These are phyloP conservation scores for Blumeriella jaapii DNA, from an alignment of 2,329 filamentous ascomycete species.

Conservation along the genomic window DNA sequence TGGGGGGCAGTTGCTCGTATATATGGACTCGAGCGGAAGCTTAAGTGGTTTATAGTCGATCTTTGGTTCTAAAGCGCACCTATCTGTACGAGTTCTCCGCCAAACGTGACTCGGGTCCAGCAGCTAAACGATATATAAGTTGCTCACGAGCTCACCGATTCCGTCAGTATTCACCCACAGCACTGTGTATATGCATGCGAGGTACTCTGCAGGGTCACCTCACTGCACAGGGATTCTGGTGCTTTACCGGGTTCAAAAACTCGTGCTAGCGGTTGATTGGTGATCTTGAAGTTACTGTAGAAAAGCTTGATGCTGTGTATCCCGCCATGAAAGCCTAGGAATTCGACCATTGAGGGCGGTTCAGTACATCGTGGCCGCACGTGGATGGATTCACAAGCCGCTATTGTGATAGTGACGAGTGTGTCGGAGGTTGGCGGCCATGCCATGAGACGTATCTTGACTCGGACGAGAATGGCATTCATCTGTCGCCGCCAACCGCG, in stretches of 20 bases:
- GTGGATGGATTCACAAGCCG: no score
- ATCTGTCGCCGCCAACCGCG: no score
- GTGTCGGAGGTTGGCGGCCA: no score
- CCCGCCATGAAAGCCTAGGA: neutral
- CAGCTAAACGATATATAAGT: no score
- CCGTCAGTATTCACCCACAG: constrained; percentile 4
- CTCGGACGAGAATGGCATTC: no score
- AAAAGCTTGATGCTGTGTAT: no score
- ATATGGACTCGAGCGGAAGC: neutral
- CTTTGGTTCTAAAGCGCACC: no score
- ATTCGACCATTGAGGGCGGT: constrained; percentile 7
- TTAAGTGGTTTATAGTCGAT: no score
- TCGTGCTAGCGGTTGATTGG: constrained; percentile 16
- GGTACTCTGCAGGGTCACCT: constrained; percentile 13
- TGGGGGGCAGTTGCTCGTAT: neutral
- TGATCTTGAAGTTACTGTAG: constrained; percentile 10
- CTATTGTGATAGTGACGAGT: no score
- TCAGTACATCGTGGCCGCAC: neutral
- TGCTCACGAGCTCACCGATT: constrained; percentile 2
- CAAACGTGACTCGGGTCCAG: no score
- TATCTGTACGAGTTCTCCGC: no score
- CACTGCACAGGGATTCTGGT: constrained; percentile 2
- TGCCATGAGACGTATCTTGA: no score
- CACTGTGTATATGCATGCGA: constrained; percentile 9
- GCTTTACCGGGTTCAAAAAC: constrained; percentile 1